Evolutionary conservation across 108 stramenopile species (phyloP), one percentile per base, ranked within the genome.

Genomic region (Nitzschia palea): DNA sequence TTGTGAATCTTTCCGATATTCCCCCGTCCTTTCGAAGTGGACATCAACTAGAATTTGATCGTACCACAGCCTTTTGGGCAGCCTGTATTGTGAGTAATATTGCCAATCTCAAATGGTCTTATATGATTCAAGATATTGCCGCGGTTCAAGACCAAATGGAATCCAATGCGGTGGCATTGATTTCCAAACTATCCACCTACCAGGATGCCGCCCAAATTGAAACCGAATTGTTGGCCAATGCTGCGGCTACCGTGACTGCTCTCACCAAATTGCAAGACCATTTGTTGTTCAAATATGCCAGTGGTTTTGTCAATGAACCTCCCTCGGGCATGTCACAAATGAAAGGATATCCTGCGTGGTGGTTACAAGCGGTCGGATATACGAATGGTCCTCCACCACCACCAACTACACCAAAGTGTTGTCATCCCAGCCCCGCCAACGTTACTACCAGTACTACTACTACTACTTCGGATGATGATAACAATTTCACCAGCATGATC

Each of bases 41-140:
- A 0, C 69, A 80, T 52, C 80, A 75, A 52, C 28, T 31, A 3
- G 62, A 55, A 1, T 76, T 80, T 64, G 54, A 45, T 43, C 48
- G 80, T 17, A 29, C 44, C 0, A 54, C 62, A 28, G 77, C 73
- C 28, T 81, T 81, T 78, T 81, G 80, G 80, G 80, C 77, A 27
- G 68, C 73, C 30, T 74, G 77, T 29, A 51, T 62, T 20, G 65
- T 55, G 4, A 68, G 71, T 52, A 81, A 81, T 44, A 59, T 78
- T 53, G 76, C 77, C 56, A 74, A 81, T 51, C 62, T 81, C 29
- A 81, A 81, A 33, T 81, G 77, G 76, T 68, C 63, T 20, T 77
- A 81, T 50, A 62, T 62, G 55, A 74, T 77, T 23, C 32, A 77
- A 45, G 80, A 81, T 40, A 62, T 81, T 50, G 12, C 23, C 0